Conservation (phyloP, 352 stramenopile species). For the Globisporangium yorkense region DNA sequence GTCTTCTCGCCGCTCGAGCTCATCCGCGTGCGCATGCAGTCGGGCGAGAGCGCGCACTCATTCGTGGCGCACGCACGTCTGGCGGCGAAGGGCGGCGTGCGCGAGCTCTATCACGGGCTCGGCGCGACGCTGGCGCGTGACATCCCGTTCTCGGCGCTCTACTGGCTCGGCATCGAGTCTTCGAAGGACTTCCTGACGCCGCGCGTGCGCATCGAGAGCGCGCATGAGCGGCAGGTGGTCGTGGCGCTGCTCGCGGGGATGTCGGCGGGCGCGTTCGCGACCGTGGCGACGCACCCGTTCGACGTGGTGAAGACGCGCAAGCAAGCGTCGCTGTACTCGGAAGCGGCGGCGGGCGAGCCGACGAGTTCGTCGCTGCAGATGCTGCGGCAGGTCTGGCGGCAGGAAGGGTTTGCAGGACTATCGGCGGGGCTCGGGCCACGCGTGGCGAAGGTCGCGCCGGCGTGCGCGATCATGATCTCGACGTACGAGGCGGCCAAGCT, state of each 20-base stretch:
- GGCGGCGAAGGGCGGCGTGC: slow-evolving; percentile 32
- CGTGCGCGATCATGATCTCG: slow-evolving; percentile 79
- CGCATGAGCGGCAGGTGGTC: slow-evolving; percentile 24
- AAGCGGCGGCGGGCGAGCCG: slow-evolving; percentile 6
- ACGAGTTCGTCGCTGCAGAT: slow-evolving; percentile 30
- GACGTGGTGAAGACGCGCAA: slow-evolving; percentile 94
- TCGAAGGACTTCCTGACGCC: slow-evolving; percentile 48
- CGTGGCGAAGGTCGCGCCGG: slow-evolving; percentile 64
- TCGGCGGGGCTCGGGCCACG: slow-evolving; percentile 44
- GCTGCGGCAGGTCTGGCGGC: slow-evolving; percentile 37
- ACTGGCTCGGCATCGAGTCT: slow-evolving; percentile 90
- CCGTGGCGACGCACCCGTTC: slow-evolving; percentile 90
- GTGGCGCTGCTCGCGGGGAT: slow-evolving; percentile 85
- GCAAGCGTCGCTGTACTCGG: slow-evolving; percentile 54
- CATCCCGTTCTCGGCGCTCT: slow-evolving; percentile 94
- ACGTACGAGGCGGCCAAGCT: slow-evolving; percentile 69
- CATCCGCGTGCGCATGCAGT: slow-evolving; percentile 85
- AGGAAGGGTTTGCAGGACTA: slow-evolving; percentile 38
- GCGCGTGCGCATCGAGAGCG: slow-evolving; percentile 21
- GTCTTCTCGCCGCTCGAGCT: slow-evolving; percentile 85
- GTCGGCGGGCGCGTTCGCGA: slow-evolving; percentile 77
- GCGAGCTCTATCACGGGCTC: slow-evolving; percentile 65
- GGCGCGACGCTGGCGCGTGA: slow-evolving; percentile 89
- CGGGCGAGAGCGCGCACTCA: slow-evolving; percentile 39
- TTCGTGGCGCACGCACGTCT: slow-evolving; percentile 39